Evolutionary conservation across 768 basidiomycete species (phyloP).

Genomic region (Ephemerocybe angulata): DNA sequence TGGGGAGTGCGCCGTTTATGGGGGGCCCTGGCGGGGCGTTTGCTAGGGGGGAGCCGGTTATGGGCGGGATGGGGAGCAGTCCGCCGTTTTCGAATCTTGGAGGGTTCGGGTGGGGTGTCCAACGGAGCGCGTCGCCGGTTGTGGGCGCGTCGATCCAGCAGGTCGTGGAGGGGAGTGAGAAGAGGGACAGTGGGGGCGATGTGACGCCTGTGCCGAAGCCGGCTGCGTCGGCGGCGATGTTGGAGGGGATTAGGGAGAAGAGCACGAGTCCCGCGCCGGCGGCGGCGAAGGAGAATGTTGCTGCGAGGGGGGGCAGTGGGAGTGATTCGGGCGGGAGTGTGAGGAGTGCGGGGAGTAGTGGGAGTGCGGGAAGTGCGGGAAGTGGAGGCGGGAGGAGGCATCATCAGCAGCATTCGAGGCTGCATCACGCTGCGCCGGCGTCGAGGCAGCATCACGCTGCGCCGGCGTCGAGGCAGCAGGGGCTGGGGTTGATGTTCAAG

Average conservation of each 20-base stretch:
- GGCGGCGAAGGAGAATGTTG: too few relatives aligned
- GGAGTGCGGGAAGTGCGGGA: background rate
- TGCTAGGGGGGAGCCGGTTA: background rate
- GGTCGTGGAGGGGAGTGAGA: constrained; percentile 4
- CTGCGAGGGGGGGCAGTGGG: background rate
- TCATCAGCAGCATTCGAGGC: background rate
- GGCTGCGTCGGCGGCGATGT: constrained; percentile 1
- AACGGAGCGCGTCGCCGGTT: background rate
- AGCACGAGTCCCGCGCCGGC: too few relatives aligned
- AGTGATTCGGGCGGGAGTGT: background rate
- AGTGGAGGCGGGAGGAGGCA: background rate
- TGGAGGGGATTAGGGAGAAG: constrained; percentile 25
- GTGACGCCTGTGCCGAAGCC: background rate
- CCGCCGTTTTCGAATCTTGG: constrained; percentile 29
- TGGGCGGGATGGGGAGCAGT: constrained; percentile 24
- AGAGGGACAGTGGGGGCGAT: background rate
- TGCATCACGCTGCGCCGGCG: too few relatives aligned
- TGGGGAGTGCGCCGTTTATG: too few relatives aligned
- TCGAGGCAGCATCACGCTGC: too few relatives aligned
- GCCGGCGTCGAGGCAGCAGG: background rate
- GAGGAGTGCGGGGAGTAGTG: background rate
- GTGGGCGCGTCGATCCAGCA: background rate
- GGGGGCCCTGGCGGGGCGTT: too few relatives aligned
- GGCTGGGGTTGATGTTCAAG: background rate
- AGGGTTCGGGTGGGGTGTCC: constrained; percentile 1